Base-by-base conservation (phyloP, 2,329 filamentous ascomycete genomes). In the Xylariaceae sp. region DNA sequence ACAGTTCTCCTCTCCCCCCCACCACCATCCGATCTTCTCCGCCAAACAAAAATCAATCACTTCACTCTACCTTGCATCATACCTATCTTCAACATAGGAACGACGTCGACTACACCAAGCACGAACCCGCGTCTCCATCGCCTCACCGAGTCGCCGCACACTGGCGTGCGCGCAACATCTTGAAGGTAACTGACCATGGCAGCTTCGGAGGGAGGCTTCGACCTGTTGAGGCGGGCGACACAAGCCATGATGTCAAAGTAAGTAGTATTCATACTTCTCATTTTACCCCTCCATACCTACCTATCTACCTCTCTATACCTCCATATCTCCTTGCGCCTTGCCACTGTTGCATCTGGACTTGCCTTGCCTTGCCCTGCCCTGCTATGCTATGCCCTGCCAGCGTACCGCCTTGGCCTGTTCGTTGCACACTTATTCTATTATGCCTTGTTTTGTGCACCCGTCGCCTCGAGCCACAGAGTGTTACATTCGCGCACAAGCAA, bases 221-320 rank as follows among this genome's bases (percentile, higher is more conserved):
- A 87, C 72, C 75, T 87, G 64, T 72, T 87, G 62, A 78, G 81
- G 68, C 78, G 83, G 71, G 84, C 84, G 60, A 87, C 84, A n/a
- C 82, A 86, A 68, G 81, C 80, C 65, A 82, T 86, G 79, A 81
- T 81, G 77, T 85, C 82, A 74, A 86, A 76, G 82, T 85, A 80
- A 71, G 82, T 80, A 56, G 31, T 56, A 63, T 64, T 54, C 60
- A 58, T 65, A 41, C 58, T 55, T 63, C 66, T 62, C 24, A 67
- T 63, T 58, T 57, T 61, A 48, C 61, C 63, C 54, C 59, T 62
- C 58, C 37, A 55, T 57, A 29, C 47, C 44, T 6, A 6, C n/a
- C 8, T 63, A 31, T 61, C 56, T 59, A 65, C 62, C 21, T 67
- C 63, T 59, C 53, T 52, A 40, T 51, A 50, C 44, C 49, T 49